phyloP scores from a whole-genome alignment of 2,329 filamentous ascomycete species.

The Daldinia sp. region DNA sequence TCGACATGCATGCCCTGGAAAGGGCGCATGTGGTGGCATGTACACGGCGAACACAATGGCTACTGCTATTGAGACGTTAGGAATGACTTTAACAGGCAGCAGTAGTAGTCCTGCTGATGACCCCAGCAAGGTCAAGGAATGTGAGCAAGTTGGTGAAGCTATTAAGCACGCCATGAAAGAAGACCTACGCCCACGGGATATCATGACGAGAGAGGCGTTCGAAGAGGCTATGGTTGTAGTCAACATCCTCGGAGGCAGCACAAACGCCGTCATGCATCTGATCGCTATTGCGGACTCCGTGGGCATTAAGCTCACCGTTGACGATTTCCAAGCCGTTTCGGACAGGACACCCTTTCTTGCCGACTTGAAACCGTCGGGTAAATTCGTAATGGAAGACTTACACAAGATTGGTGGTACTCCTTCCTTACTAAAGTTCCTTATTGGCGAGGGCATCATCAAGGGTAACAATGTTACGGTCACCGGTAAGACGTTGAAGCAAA shows the following conservation, averaged over 20 bases:
- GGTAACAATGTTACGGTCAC: conserved; percentile 86
- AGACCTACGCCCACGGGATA: conserved; percentile 81
- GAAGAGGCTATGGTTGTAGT: conserved; percentile 88
- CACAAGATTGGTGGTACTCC: conserved; percentile 91
- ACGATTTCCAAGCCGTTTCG: conserved; percentile 87
- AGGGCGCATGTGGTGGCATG: conserved; percentile 89
- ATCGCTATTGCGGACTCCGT: conserved; percentile 87
- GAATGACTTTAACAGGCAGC: conserved; percentile 84
- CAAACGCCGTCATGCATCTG: conserved; percentile 86
- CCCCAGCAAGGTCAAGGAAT: conserved; percentile 78
- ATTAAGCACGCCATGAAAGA: conserved; percentile 81
- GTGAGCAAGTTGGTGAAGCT: conserved; percentile 76
- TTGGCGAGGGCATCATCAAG: conserved; percentile 84
- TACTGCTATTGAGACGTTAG: conserved; percentile 78
- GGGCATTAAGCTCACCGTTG: conserved; percentile 83
- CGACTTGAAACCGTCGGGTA: conserved; percentile 86
- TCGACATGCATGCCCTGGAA: conserved; percentile 86
- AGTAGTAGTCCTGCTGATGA: conserved; percentile 84
- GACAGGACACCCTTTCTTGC: conserved; percentile 84
- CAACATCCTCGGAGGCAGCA: conserved; percentile 85
- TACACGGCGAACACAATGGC: conserved; percentile 84
- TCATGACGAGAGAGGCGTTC: conserved; percentile 83
- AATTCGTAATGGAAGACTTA: conserved; percentile 86
- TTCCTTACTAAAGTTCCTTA: conserved; percentile 86
- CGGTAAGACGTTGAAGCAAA: conserved; percentile 89